Conservation (phyloP, 2,329 filamentous ascomycete species). For the Beauveria scarabaeidicola region DNA sequence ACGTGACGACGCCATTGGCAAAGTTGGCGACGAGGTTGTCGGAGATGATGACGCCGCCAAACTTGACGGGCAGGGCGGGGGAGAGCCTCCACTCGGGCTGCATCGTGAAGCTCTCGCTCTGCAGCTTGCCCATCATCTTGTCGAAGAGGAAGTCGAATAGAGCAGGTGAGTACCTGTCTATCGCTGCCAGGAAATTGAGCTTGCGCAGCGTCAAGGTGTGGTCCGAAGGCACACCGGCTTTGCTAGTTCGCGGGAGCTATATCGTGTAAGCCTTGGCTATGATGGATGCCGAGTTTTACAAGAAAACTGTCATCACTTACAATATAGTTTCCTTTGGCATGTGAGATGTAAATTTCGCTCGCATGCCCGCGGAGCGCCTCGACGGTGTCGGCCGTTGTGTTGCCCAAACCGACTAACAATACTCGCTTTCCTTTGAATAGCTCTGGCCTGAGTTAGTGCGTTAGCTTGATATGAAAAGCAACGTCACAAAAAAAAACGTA, state of each 20-base stretch:
- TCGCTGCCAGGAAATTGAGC: slow-evolving; percentile 21
- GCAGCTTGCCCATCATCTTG: slow-evolving; percentile 15
- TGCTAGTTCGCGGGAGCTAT: slow-evolving; percentile 20
- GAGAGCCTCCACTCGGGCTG: slow-evolving; percentile 22
- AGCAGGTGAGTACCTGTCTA: slow-evolving; percentile 19
- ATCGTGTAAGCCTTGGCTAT: not conserved
- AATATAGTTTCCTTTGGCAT: slow-evolving; percentile 27
- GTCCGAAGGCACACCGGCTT: slow-evolving; percentile 27
- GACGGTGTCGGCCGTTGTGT: slow-evolving; percentile 24
- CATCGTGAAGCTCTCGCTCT: slow-evolving; percentile 16
- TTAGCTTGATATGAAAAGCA: not conserved
- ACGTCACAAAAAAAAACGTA: not conserved
- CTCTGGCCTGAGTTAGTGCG: slow-evolving; percentile 14
- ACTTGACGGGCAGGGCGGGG: slow-evolving; percentile 14
- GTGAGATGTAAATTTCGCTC: slow-evolving; percentile 32
- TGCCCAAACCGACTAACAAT: slow-evolving; percentile 34
- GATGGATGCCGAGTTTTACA: slow-evolving; percentile 15
- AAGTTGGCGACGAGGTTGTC: slow-evolving; percentile 25
- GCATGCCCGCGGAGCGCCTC: slow-evolving; percentile 26
- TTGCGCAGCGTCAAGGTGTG: slow-evolving; percentile 26
- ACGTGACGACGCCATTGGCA: slow-evolving; percentile 27
- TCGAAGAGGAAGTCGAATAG: slow-evolving; percentile 19
- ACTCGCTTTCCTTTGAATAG: slow-evolving; percentile 33
- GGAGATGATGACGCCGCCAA: slow-evolving; percentile 18
- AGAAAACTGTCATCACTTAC: slow-evolving; percentile 14